Base-by-base conservation (phyloP, 78 protist species). In the Dictyostelium intermedium region DNA sequence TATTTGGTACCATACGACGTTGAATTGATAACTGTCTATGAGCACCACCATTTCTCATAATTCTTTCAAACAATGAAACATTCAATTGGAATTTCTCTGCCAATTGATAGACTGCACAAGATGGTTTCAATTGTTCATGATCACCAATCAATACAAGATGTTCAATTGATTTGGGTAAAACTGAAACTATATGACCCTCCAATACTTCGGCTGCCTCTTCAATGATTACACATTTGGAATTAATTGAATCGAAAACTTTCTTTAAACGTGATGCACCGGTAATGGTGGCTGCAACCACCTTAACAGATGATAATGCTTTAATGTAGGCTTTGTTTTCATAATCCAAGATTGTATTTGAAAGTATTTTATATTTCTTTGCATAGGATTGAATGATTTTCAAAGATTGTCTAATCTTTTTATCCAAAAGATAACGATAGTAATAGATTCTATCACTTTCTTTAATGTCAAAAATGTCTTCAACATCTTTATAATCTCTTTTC, bases 111-210 rank as follows among this genome's bases (percentile, higher is more conserved):
- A 84, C 95, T 41, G 35, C 47, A 30, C 70, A 37, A 2, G 94
- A 41, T 5, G 99, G 99, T 27, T 96, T 83, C 73, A 98, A 94
- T 85, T 98, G 99, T 78, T 85, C 37, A 85, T 98, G 98, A 83
- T 98, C 99, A 20, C 99, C 99, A 76, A 98, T 97, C 85, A 98
- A 53, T 39, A 97, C 66, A 18, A 98, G 72, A 66, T 96, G 98
- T 20, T 91, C 47, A 9, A 56, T n/a, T 13, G 78, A 35, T 39
- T 53, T 34, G 9, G 84, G 43, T 18, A 98, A 45, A 7, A 96
- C 70, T 3, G 97, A 85, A 14, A 97, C 37, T 0, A 97, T 34
- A 43, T 97, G 98, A 18, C 96, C 43, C 74, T 98, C 99, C 25
- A 97, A 82, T 10, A 97, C 95, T 56, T 96, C 97, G 0, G 92